Conservation (phyloP, 208 protist genomes). For the Acanthamoeba culbertsoni region DNA sequence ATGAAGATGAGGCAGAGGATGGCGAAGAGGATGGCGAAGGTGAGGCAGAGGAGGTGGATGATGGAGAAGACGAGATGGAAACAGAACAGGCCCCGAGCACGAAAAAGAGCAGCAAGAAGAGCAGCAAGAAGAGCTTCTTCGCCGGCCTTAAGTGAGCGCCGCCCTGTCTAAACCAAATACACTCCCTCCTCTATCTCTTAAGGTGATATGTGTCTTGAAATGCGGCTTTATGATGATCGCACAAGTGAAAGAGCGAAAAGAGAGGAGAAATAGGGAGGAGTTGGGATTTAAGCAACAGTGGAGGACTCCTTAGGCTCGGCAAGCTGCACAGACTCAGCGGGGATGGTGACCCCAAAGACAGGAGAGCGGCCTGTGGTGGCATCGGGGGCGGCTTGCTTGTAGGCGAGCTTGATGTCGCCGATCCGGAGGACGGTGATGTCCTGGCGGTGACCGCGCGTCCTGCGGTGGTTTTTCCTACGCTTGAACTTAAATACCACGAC, state of each 20-base stretch:
- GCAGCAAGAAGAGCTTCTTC: conserved; percentile 11
- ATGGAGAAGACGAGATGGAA: neutral
- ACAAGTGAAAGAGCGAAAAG: neutral
- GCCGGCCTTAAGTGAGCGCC: neutral
- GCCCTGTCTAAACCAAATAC: neutral
- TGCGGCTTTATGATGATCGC: neutral
- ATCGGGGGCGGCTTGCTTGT: neutral
- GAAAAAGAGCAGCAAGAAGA: conserved; percentile 12
- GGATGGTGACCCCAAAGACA: neutral
- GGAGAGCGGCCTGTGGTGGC: neutral
- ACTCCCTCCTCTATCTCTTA: neutral
- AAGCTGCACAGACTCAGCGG: neutral
- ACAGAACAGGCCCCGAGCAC: neutral
- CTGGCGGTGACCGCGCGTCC: conserved; percentile 19
- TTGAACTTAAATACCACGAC: conserved; percentile 38
- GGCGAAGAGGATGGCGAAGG: neutral
- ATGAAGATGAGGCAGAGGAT: neutral
- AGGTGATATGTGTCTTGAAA: neutral
- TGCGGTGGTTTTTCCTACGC: neutral
- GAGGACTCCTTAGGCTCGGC: neutral
- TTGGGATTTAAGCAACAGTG: neutral
- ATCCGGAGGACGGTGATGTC: conserved; percentile 24
- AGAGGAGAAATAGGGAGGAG: neutral
- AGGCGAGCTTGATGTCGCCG: neutral
- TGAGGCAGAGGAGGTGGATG: neutral